Conservation (phyloP, 805 yeast species). For the Lipomyces kockii region DNA sequence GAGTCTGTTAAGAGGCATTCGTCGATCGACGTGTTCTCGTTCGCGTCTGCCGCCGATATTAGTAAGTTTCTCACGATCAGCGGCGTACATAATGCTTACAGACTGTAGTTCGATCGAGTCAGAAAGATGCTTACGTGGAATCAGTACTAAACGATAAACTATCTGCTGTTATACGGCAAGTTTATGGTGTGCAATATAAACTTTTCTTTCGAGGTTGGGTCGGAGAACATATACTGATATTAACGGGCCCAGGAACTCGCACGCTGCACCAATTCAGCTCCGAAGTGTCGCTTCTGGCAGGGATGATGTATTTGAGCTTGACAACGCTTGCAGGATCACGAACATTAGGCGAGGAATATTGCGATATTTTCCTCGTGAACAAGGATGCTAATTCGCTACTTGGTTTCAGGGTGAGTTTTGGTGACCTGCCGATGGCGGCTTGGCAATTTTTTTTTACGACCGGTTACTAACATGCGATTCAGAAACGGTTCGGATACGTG, state of each 20-base stretch:
- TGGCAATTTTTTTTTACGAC: too few species aligned
- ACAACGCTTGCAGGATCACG: constrained; percentile 79
- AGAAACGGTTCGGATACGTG: constrained; percentile 62
- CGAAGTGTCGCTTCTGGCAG: constrained; percentile 62
- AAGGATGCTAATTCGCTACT: neutral
- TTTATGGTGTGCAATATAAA: constrained; percentile 46
- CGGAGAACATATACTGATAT: neutral
- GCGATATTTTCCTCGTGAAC: constrained; percentile 70
- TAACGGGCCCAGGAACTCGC: constrained; percentile 47
- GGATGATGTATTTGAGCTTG: constrained; percentile 65
- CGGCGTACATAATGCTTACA: neutral
- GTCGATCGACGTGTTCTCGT: constrained; percentile 52
- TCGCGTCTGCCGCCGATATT: constrained; percentile 87
- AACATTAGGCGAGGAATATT: constrained; percentile 94
- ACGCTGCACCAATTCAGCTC: constrained; percentile 66
- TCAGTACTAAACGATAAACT: constrained; percentile 58
- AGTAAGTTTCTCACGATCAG: constrained; percentile 51
- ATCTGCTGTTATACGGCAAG: constrained; percentile 57
- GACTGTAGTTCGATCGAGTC: constrained; percentile 74
- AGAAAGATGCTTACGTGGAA: constrained; percentile 81
- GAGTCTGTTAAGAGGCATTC: neutral
- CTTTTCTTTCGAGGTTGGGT: neutral
- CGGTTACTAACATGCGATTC: constrained; percentile 10
- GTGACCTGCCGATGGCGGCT: neutral
- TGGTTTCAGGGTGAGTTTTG: constrained; percentile 5